Base-by-base conservation (phyloP, 1,284 basidiomycete species). In the Ceratobasidium sp. region DNA sequence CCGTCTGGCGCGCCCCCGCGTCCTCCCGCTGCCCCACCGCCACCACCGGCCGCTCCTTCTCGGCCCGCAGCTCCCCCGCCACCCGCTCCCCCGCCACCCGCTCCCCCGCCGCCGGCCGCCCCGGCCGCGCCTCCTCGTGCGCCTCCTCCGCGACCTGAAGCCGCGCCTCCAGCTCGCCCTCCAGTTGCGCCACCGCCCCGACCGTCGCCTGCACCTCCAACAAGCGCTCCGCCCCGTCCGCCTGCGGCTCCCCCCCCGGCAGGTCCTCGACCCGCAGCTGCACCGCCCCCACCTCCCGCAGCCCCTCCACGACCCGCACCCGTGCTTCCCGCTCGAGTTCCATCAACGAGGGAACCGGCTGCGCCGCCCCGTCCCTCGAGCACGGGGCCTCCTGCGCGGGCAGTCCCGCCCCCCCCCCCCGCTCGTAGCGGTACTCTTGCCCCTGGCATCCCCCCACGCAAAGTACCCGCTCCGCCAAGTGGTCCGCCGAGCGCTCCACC, bases 151-250 rank as follows among this genome's bases (percentile, higher is more conserved):
- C 4, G 80, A 92, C 91, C 85, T 17, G 91, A 90, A 85, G 86
- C 89, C 17, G 86, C 88, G 37, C 84, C 86, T 49, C 84, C 94
- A 1, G 90, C 88, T 11, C 92, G 88, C 81, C 90, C 92, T 3
- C 92, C 93, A 0, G 84, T 87, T 0, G 86, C 94, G 61, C 91
- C 92, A 1, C 89, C 86, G 77, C 86, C 88, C 51, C 83, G 79
- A 4, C 80, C 86, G 32, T 84, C 84, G 1, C 80, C 81, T 19
- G 78, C 82, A 4, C 80, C 65, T 22, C 44, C 64, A 29, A 71
- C 77, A 5, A 54, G 79, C 13, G 76, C 80, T n/a, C 51, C 17
- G 1, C 17, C 65, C 32, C 46, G 44, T 2, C 65, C 40, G 25
- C 62, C 43, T 71, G 81, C 81, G 2, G 81, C 85, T 34, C 79